Conservation (phyloP, 371 early-diverging fungal genomes). For the Mucor irregularis region DNA sequence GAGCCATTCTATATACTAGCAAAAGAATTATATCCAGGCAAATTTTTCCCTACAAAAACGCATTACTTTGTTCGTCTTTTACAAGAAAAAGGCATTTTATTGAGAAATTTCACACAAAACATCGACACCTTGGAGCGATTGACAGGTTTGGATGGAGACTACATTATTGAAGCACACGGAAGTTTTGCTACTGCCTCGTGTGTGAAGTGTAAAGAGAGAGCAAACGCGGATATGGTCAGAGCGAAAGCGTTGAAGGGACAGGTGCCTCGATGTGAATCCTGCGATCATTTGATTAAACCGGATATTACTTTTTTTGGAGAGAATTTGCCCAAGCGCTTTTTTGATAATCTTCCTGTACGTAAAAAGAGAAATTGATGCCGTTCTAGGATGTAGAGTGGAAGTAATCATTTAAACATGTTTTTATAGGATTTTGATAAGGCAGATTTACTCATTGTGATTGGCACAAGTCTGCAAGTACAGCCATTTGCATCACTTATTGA, state of each 20-base stretch:
- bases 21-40: constrained; percentile 90
- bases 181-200: constrained; percentile 87
- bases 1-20: constrained; percentile 90
- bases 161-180: constrained; percentile 93
- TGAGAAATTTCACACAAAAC: constrained; percentile 93
- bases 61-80: constrained; percentile 87
- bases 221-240: constrained; percentile 41
- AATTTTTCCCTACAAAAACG: constrained; percentile 77
- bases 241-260: constrained; percentile 50
- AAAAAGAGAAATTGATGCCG: not conserved
- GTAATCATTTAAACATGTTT: not conserved
- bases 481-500: constrained; percentile 88
- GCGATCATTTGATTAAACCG: constrained; percentile 84
- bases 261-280: constrained; percentile 70
- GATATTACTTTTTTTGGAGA: constrained; percentile 97
- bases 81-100: constrained; percentile 69
- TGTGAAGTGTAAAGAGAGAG: constrained; percentile 48
- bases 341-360: constrained; percentile 49
- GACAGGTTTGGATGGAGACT: constrained; percentile 73
- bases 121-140: constrained; percentile 93
- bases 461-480: constrained; percentile 84
- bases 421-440: constrained; percentile 67
- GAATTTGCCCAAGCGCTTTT: constrained; percentile 78
- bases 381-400: not conserved
- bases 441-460: constrained; percentile 91